Evolutionary conservation across 768 basidiomycete species (phyloP), one percentile per base, ranked within the genome.

Genomic region (Jaapia argillacea): DNA sequence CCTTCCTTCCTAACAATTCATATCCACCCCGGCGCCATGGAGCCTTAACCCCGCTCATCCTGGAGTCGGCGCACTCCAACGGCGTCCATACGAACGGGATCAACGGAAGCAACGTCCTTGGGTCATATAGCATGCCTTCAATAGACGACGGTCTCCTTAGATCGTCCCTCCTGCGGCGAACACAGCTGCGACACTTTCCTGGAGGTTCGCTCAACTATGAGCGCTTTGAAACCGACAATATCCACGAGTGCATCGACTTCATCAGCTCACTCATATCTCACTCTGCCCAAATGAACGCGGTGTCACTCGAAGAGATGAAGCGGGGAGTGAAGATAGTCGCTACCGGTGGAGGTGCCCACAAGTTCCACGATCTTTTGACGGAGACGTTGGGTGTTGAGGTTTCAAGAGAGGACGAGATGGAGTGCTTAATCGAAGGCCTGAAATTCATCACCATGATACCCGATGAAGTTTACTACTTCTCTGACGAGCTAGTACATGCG

Each of bases 201-300:
- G 96, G 96, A 13, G 96, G 96, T 2, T 88, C 91, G 39, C 78
- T 99, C 58, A 99, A 97, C 64, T 99, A 98, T 56, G 90, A 89
- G 60, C 82, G 93, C 22, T 99, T 97, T 68, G 84, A 99, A 66
- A 98, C 96, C 43, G 77, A 85, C 49, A 74, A 90, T 54, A 85
- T 98, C 53, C 65, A 84, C 40, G 77, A 74, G 25, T 88, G 92
- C 55, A 79, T 98, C 51, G 67, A 71, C 40, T 99, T 94, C 67
- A 82, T 99, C 52, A 79, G 85, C 51, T 71, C 76, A 35, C 77
- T 98, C 42, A 94, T 99, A 52, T 72, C 79, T 48, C 79, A 82
- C 14, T 93, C 90, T 24, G 93, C 96, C 23, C 58, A 71, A 36
- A 74, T 85, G 6, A 97, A 99, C 55, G 75, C 79, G 16, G 94